Evolutionary conservation across 495 filamentous ascomycete species (phyloP), one percentile per base, ranked within the genome.

Genomic region (Podospora bellae-mahoneyi): DNA sequence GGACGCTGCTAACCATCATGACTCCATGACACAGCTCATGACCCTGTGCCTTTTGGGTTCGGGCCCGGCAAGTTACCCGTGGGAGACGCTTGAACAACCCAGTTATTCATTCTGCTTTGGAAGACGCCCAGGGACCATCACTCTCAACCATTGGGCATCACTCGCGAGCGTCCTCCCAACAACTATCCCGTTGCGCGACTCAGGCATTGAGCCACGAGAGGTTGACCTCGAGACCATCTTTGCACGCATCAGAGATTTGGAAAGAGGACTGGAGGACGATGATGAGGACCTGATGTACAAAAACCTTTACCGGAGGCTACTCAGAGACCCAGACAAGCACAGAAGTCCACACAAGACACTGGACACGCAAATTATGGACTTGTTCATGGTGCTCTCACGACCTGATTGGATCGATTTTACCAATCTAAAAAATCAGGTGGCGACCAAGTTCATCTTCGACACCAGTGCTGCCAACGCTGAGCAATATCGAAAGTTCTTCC

Each of bases 321-420:
- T 87, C 26, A 79, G 75, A 44, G 84, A 87, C 64, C 83, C 84
- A 5, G 84, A 86, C 71, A 83, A 80, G 71, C 72, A 78, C 19
- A 68, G 77, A 13, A 81, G 72, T 61, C 84, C 84, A 18, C 83
- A 87, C 69, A 83, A 80, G 71, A 81, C 84, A 26, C 83, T 90
- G 71, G 87, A 89, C 66, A 83, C 79, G 71, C 89, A 91, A 72
- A 91, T 92, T 61, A 83, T 82, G 20, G 88, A 91, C 72, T 80
- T 92, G 19, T 85, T 90, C 55, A 83, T 85, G 65, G 86, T 88
- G 6, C 77, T 92, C 18, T 86, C 86, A 2, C 78, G 86, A 57
- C 75, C 82, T 0, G 82, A 82, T 62, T 92, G 90, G 90, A 87
- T 89, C 66, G 89, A 91, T 72, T 91, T 90, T 71, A 89, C 87